Evolutionary conservation across 2,329 filamentous ascomycete species (phyloP).

Genomic region (Claviceps arundinis): DNA sequence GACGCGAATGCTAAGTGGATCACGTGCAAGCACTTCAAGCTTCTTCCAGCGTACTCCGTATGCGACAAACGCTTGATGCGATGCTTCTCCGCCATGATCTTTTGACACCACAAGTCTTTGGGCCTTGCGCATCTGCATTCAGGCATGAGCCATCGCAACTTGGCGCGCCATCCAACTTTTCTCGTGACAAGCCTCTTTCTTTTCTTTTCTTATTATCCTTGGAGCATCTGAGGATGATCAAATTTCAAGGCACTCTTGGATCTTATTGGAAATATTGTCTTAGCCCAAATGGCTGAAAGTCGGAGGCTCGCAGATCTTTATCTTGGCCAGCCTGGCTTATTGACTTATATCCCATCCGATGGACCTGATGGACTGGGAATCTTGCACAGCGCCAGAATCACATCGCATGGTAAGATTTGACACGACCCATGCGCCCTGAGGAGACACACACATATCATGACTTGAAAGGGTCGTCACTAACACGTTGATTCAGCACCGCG

Average conservation of each 20-base stretch:
- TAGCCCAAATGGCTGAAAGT: conserved; percentile 24
- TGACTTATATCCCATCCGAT: conserved; percentile 18
- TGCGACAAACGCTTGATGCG: neutral
- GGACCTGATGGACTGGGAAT: conserved; percentile 13
- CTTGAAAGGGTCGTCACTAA: neutral
- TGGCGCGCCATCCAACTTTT: neutral
- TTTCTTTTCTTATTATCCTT: neutral
- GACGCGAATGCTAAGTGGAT: conserved; percentile 1
- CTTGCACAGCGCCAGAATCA: conserved; percentile 19
- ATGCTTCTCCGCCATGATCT: too few species aligned
- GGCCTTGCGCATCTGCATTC: neutral
- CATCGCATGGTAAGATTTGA: conserved; percentile 13
- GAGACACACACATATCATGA: neutral
- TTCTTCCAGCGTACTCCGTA: neutral
- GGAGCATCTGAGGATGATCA: conserved; percentile 3
- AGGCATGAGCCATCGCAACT: neutral
- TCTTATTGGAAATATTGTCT: conserved; percentile 18
- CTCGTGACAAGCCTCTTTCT: neutral
- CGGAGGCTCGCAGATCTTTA: conserved; percentile 18
- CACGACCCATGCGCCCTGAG: neutral
- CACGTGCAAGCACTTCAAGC: conserved; percentile 9
- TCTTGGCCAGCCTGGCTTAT: conserved; percentile 20
- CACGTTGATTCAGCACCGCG: conserved; percentile 14
- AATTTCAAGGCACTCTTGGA: conserved; percentile 12
- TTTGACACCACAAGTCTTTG: neutral